phyloP scores from a whole-genome alignment of 1,284 basidiomycete species.

The Rhodotorula sp. region DNA sequence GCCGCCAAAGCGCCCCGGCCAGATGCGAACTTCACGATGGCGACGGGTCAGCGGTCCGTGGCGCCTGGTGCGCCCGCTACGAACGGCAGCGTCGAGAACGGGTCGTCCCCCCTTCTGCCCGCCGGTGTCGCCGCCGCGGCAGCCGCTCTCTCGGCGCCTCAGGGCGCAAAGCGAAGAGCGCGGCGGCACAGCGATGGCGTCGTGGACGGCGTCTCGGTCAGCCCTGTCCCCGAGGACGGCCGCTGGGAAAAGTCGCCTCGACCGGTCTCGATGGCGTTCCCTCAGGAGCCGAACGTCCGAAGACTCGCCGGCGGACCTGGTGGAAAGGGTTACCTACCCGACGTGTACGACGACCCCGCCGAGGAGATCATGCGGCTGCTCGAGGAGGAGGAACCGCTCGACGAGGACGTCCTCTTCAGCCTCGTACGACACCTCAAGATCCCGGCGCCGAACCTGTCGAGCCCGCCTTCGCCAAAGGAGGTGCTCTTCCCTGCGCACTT shows the following conservation, averaged over 20 bases:
- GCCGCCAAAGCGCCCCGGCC: slow-evolving; percentile 51
- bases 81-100: slow-evolving; percentile 1
- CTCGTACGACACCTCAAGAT: slow-evolving; percentile 91
- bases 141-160: slow-evolving; percentile 29
- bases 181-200: slow-evolving; percentile 78
- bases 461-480: slow-evolving; percentile 91
- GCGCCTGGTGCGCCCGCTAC: neutral
- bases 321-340: slow-evolving; percentile 63
- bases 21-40: slow-evolving; percentile 53
- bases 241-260: slow-evolving; percentile 67
- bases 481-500: slow-evolving; percentile 99
- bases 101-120: neutral
- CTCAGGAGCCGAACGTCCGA: slow-evolving; percentile 68
- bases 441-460: slow-evolving; percentile 83
- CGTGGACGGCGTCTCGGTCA: slow-evolving; percentile 55
- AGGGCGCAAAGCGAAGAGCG: slow-evolving; percentile 24
- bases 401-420: slow-evolving; percentile 91
- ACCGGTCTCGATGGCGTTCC: slow-evolving; percentile 85
- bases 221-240: slow-evolving; percentile 71
- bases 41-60: slow-evolving; percentile 54
- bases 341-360: slow-evolving; percentile 73
- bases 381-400: slow-evolving; percentile 85
- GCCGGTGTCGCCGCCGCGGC: slow-evolving; percentile 43
- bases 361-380: slow-evolving; percentile 94
- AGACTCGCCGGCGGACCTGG: slow-evolving; percentile 55